Conservation (phyloP, 225 moss, liverwort and hornwort genomes). For the Neckera pumila region DNA sequence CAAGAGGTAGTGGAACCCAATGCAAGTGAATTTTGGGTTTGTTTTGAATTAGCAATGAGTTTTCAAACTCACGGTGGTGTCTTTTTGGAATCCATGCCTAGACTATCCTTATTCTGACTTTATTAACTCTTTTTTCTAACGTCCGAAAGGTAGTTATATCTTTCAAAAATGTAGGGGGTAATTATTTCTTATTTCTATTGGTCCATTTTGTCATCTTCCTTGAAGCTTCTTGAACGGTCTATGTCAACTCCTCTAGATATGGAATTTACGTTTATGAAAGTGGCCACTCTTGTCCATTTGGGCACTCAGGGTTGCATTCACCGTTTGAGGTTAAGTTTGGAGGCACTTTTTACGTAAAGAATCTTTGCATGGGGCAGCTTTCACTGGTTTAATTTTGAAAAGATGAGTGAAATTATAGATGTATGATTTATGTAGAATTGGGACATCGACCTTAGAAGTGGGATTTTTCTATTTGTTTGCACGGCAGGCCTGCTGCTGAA, state of each 20-base stretch:
- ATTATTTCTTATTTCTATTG: not conserved
- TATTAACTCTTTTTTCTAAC: not conserved
- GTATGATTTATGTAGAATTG: not conserved
- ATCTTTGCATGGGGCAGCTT: not conserved
- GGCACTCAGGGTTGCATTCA: not conserved
- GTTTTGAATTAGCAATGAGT: not conserved
- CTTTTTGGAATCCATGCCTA: not conserved
- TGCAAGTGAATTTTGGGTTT: not conserved
- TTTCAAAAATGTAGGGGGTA: not conserved
- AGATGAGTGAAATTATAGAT: not conserved
- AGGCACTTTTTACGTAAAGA: not conserved
- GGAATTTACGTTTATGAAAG: not conserved
- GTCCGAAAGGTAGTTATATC: not conserved
- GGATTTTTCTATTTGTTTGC: not conserved
- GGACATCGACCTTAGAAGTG: not conserved
- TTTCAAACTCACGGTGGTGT: not conserved
- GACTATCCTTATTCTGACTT: not conserved
- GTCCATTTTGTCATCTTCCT: not conserved
- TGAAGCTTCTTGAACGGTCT: not conserved
- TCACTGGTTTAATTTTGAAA: not conserved
- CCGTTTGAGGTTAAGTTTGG: not conserved
- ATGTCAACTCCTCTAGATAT: not conserved
- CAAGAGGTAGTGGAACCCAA: not conserved
- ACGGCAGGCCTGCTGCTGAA: constrained; percentile 76
- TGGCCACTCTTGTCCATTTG: not conserved